Evolutionary conservation across 192 early-diverging fungal species (phyloP).

Genomic region (Funneliformis geosporum): DNA sequence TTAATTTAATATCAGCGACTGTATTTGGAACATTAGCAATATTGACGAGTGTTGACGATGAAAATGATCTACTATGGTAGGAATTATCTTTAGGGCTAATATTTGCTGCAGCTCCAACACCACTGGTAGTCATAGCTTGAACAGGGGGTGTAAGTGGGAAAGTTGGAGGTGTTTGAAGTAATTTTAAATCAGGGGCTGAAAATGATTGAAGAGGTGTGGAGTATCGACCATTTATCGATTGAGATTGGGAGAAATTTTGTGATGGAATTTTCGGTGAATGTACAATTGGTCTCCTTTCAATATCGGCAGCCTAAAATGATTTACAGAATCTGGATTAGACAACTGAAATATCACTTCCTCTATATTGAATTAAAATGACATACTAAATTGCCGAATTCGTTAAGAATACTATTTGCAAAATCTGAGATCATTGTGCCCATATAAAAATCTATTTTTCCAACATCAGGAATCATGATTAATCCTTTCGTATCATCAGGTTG

Average conservation of each 20-base stretch:
- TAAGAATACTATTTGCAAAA: constrained; percentile 72
- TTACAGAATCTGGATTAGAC: neutral
- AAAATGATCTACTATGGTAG: constrained; percentile 42
- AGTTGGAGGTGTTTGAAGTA: constrained; percentile 29
- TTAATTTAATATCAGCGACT: constrained; percentile 45
- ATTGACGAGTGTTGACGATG: constrained; percentile 37
- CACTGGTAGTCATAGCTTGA: constrained; percentile 48
- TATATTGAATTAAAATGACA: constrained; percentile 12
- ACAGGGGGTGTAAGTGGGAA: constrained; percentile 46
- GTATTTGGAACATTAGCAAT: constrained; percentile 35
- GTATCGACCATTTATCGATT: constrained; percentile 29
- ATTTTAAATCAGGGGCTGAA: constrained; percentile 37
- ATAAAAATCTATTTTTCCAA: constrained; percentile 76
- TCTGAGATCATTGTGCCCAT: constrained; percentile 77
- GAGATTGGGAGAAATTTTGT: constrained; percentile 23
- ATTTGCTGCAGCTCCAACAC: constrained; percentile 30
- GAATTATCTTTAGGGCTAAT: constrained; percentile 34
- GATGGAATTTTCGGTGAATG: constrained; percentile 43
- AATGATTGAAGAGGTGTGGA: constrained; percentile 10
- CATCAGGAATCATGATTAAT: constrained; percentile 78
- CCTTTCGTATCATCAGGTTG: constrained; percentile 75
- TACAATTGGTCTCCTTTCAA: constrained; percentile 63
- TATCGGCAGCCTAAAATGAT: constrained; percentile 45
- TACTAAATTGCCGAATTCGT: constrained; percentile 67
- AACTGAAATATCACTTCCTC: neutral